Base-by-base conservation (phyloP, 1,139 yeast species). In the Scheffersomyces segobiensis region DNA sequence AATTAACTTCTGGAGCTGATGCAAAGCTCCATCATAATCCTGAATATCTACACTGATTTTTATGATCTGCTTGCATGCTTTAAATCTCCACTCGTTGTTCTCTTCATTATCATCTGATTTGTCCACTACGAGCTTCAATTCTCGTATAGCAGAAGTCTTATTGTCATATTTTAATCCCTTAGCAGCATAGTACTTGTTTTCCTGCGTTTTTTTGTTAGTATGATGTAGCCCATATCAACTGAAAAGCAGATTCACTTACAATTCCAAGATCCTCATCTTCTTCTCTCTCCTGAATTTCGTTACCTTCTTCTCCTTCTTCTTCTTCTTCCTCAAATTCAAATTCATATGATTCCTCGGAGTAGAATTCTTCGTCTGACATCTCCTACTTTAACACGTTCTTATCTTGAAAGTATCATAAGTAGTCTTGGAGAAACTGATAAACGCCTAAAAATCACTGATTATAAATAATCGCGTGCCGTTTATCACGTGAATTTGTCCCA, bases 81-180 rank as follows among this genome's bases (percentile, higher is more conserved):
- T 88, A 71, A 88, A 87, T 2, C 83, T 67, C 78, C 84, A 85
- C 50, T 74, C 77, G 5, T 65, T 58, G 19, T 66, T 65, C 1
- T 63, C 63, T 14, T 67, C 70, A 46, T 69, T 54, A 4, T 56
- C 51, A 0, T 48, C 55, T 2, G 53, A 18, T 3, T 52, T 48
- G 5, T 54, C 49, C 14, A 62, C 60, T 8, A 70, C 52, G 7
- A 52, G 52, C 10, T 56, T 53, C n/a, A 70, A 62, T 6, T 62
- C 60, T 4, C 49, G 50, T 3, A 64, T 56, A 2, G 68, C 65
- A 5, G 59, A 56, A 6, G 53, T 53, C 0, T 78, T 73, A 53
- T 87, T 85, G 54, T 88, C 93, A 62, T 87, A 91, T 66, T 88
- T 87, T 54, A 80, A 65, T 1, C 83, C 81, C 65, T 88, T 88